phyloP scores from a whole-genome alignment of 2,329 filamentous ascomycete genomes.

The Colletotrichum eleusines region DNA sequence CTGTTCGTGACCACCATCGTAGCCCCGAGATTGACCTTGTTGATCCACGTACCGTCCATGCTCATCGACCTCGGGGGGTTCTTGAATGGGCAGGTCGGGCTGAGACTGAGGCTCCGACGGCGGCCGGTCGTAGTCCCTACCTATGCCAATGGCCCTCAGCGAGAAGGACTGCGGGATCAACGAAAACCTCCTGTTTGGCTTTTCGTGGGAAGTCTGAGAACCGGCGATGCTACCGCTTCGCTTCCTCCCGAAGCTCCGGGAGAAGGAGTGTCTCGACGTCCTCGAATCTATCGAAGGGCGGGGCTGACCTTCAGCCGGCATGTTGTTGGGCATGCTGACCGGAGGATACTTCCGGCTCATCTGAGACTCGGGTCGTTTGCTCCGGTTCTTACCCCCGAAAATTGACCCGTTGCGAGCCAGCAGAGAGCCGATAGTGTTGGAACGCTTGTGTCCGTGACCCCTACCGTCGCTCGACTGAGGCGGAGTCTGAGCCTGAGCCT shows the following conservation, averaged over 20 bases:
- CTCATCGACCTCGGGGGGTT: conserved; percentile 55
- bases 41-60: conserved; percentile 53
- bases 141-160: conserved; percentile 72
- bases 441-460: conserved; percentile 73
- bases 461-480: conserved; percentile 49
- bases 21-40: conserved; percentile 38
- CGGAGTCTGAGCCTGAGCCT: conserved; percentile 28
- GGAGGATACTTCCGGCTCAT: conserved; percentile 78
- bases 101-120: conserved; percentile 62
- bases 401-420: conserved; percentile 87
- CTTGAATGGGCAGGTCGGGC: conserved; percentile 65
- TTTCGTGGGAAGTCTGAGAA: conserved; percentile 69
- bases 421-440: conserved; percentile 83
- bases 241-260: conserved; percentile 77
- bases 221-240: conserved; percentile 74
- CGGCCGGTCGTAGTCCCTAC: conserved; percentile 64
- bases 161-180: conserved; percentile 75
- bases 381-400: conserved; percentile 72
- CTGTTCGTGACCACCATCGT: conserved; percentile 39
- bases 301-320: conserved; percentile 68
- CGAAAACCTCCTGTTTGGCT: conserved; percentile 75
- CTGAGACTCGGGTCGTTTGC: conserved; percentile 60
- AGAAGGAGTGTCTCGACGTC: conserved; percentile 76
- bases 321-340: conserved; percentile 86
- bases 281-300: conserved; percentile 79